These are phyloP conservation scores for Musa balbisiana DNA, from an alignment of 202 grass and related monocot genomes.

Conservation along the genomic window DNA sequence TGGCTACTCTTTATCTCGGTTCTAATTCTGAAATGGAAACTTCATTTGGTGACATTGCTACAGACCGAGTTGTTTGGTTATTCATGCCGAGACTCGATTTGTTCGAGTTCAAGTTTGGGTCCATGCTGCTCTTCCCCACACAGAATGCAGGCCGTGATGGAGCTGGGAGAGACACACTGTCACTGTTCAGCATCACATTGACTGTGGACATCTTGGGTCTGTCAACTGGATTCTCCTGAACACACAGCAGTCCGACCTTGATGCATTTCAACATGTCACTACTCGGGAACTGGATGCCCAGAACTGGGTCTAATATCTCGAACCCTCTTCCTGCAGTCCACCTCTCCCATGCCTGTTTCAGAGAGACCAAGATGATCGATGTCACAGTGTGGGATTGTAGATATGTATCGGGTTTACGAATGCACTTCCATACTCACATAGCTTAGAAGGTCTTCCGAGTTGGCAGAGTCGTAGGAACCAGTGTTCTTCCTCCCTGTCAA, in stretches of 20 bases:
- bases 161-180: constrained; percentile 28
- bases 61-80: too few species aligned
- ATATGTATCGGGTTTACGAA: too few species aligned
- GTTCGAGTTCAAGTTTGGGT: too few species aligned
- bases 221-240: constrained; percentile 66
- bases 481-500: too few species aligned
- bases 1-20: too few species aligned
- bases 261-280: constrained; percentile 35
- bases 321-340: constrained; percentile 38
- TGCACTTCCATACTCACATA: too few species aligned
- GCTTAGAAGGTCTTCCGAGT: too few species aligned
- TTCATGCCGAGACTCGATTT: too few species aligned
- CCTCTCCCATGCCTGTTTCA: constrained; percentile 45
- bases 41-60: too few species aligned
- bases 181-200: constrained; percentile 40
- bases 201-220: constrained; percentile 53
- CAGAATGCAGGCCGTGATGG: constrained; percentile 25
- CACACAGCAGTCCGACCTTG: constrained; percentile 61
- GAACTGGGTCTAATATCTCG: constrained; percentile 39
- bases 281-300: constrained; percentile 12
- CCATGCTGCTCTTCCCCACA: neutral
- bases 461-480: too few species aligned
- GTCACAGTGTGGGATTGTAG: too few species aligned
- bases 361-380: neutral
- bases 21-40: too few species aligned